Conservation (phyloP, 176 grass and related monocot genomes). For the Eragrostis curvula region DNA sequence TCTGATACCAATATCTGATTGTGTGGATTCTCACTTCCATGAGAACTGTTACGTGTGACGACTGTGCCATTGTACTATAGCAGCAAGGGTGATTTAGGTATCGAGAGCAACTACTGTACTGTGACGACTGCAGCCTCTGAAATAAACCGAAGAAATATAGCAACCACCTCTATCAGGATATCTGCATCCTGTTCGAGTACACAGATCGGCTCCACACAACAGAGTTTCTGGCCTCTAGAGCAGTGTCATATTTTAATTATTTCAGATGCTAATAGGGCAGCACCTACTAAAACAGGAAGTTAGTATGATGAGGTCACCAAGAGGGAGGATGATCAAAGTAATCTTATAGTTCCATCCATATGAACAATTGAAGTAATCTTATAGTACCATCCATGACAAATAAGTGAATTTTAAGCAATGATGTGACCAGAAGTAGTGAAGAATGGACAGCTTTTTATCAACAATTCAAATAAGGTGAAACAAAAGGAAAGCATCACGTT, state of each 20-base stretch:
- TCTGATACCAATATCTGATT: not conserved
- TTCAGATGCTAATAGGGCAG: not conserved
- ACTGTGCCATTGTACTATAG: not conserved
- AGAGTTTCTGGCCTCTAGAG: not conserved
- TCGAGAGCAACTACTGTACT: too few species aligned
- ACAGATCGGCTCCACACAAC: not conserved
- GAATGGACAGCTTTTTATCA: too few species aligned
- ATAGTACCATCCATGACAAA: not conserved
- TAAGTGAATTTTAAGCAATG: too few species aligned
- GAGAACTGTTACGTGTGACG: not conserved
- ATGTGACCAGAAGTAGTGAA: too few species aligned
- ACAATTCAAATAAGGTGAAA: not conserved
- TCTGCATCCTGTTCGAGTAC: not conserved
- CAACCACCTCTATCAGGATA: not conserved
- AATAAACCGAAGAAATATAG: not conserved
- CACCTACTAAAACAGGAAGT: not conserved
- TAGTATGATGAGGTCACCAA: not conserved
- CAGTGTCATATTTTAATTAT: not conserved
- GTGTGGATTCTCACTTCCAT: not conserved
- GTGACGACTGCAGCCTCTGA: too few species aligned
- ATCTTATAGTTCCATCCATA: not conserved
- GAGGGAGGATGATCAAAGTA: not conserved
- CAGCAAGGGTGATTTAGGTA: not conserved
- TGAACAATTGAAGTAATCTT: not conserved
- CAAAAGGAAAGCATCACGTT: not conserved